Conservation (phyloP, 495 filamentous ascomycete species). For the Xylaria bambusicola region DNA sequence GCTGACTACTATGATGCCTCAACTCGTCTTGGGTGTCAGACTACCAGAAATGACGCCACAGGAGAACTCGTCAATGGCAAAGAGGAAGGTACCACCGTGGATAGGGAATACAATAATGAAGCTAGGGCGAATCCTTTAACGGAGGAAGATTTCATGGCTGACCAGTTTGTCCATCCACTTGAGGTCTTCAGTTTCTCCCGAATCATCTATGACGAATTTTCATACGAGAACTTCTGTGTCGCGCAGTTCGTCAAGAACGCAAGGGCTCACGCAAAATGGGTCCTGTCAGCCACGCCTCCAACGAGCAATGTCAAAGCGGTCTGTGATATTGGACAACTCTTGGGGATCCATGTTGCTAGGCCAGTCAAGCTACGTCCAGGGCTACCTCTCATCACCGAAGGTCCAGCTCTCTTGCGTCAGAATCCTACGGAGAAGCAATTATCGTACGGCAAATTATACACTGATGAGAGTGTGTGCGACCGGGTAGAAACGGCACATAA, state of each 20-base stretch:
- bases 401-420: conserved; percentile 25
- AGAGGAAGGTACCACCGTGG: conserved; percentile 8
- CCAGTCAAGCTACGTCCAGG: conserved; percentile 36
- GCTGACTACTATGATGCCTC: conserved; percentile 31
- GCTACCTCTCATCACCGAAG: conserved; percentile 36
- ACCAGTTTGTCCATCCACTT: conserved; percentile 32
- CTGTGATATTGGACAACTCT: conserved; percentile 55
- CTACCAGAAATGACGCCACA: conserved; percentile 8
- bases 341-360: conserved; percentile 53
- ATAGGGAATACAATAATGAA: neutral
- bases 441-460: conserved; percentile 27
- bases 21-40: conserved; percentile 24
- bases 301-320: conserved; percentile 60
- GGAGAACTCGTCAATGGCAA: conserved; percentile 22
- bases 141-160: neutral
- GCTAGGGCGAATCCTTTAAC: conserved; percentile 2
- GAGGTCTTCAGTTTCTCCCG: conserved; percentile 65
- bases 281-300: conserved; percentile 67
- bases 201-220: conserved; percentile 70
- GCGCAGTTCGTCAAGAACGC: conserved; percentile 40
- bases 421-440: conserved; percentile 37
- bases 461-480: conserved; percentile 31
- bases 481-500: conserved; percentile 31
- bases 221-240: conserved; percentile 50
- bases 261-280: conserved; percentile 60